phyloP scores from a whole-genome alignment of 345 rosid genomes.

The Populus deltoides region DNA sequence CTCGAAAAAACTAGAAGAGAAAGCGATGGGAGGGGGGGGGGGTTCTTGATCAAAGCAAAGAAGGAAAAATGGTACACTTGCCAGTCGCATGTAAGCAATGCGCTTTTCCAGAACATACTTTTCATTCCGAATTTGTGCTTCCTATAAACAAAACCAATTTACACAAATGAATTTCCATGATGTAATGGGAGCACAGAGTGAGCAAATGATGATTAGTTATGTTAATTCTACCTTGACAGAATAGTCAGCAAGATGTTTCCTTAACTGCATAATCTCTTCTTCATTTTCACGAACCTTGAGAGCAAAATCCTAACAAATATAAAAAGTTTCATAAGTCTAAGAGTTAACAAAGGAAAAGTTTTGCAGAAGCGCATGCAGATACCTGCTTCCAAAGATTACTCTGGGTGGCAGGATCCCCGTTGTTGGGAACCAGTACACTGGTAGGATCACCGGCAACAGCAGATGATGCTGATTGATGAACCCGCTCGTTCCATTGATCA shows the following conservation, averaged over 20 bases:
- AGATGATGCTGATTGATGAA: slow-evolving; percentile 33
- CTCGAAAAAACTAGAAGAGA: neutral
- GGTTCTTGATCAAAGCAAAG: neutral
- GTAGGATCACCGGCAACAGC: slow-evolving; percentile 36
- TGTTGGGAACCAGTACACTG: slow-evolving; percentile 43
- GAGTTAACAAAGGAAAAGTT: neutral
- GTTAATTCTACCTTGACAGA: slow-evolving; percentile 62
- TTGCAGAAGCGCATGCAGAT: slow-evolving; percentile 15
- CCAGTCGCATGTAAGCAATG: slow-evolving; percentile 92
- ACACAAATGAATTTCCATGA: slow-evolving; percentile 20
- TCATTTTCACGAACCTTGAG: slow-evolving; percentile 71
- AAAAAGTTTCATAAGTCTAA: neutral
- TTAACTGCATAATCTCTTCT: slow-evolving; percentile 74
- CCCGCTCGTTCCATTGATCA: slow-evolving; percentile 36
- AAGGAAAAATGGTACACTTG: slow-evolving; percentile 32
- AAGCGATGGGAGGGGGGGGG: neutral
- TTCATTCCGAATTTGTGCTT: slow-evolving; percentile 81
- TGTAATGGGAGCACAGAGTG: neutral
- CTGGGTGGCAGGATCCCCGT: slow-evolving; percentile 40
- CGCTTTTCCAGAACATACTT: slow-evolving; percentile 82
- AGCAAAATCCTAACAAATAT: slow-evolving; percentile 49
- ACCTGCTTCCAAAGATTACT: slow-evolving; percentile 80
- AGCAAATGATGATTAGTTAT: neutral
- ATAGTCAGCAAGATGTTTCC: slow-evolving; percentile 75
- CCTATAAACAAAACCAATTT: slow-evolving; percentile 43